Base-by-base conservation (phyloP, 805 yeast species). In the Metschnikowia arizonensis region DNA sequence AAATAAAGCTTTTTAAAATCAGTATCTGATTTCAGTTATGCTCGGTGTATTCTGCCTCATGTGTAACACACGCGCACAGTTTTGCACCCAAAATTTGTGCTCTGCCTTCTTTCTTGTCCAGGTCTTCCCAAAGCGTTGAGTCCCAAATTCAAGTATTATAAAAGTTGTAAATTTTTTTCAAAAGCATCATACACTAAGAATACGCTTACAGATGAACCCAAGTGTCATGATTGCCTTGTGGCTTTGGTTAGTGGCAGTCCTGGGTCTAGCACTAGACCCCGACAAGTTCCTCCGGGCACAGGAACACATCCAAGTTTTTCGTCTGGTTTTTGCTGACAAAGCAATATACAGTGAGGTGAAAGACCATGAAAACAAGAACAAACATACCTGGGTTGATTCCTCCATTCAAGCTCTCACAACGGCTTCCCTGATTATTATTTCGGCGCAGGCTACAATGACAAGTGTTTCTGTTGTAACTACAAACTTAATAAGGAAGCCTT, bases 261-360 rank as follows among this genome's bases (percentile, higher is more conserved):
- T 37, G 33, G 31, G 33, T n/a, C 28, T 37, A n/a, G 40, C 19
- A 33, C 40, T 37, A 26, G 40, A 37, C 32, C 40, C 40, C 18
- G 17, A 26, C 23, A 37, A 21, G 19, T n/a, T 37, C 21, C 23
- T 26, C 19, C 25, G 28, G 23, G 40, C 40, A 12, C 33, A 37
- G 10, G 33, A 26, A 10, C 40, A 37, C 24, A 37, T 37, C 24
- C 28, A n/a, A 25, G 33, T 37, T 18, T 37, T 37, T 19, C 40
- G 40, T 8, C 40, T 24, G 33, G 32, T 37, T n/a, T 29, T 37
- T 17, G 32, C 40, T 8, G 18, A 10, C 3, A 24, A 12, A 15
- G 19, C 17, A 7, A 12, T 25, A 3, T 4, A 12, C 7, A 12
- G 15, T 1, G 5, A 15, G 11, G 15, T 18, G 4, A 9, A 12